Evolutionary conservation across 805 yeast species (phyloP), one percentile per base, ranked within the genome.

Genomic region (Ogataea haglerorum): DNA sequence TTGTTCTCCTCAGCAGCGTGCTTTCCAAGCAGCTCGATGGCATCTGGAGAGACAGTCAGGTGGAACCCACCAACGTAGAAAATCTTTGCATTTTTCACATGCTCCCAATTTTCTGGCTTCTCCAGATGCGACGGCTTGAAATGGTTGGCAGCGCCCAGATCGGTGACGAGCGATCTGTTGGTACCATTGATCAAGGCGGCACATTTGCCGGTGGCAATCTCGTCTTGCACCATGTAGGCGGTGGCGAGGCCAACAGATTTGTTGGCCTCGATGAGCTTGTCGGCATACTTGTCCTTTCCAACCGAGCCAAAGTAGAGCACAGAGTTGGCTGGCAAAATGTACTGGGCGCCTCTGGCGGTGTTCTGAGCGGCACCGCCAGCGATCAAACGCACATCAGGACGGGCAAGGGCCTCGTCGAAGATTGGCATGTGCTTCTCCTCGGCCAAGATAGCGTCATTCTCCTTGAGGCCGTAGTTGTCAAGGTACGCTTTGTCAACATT

Each of bases 311-410:
- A 87, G 74, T 93, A 93, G 39, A 83, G 84, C 42, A 93, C 98
- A 23, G 91, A 80, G 54, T 79, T 66, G 34, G 70, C 65, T 45
- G 97, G 96, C 37, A 93, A 75, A 42, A 88, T 67, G 69, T 87
- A 91, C 62, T 91, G 97, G 36, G 98, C 98, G 61, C 96, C 99
- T 70, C 99, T 82, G 43, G 98, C 97, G 50, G 98, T 80, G 74
- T 93, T 93, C 72, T 93, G 99, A 46, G 97, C 99, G 57, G 99
- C 99, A 64, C 99, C 99, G 55, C 99, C 99, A 47, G 99, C 99
- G 53, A 91, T 78, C 47, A 80, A 67, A 56, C 79, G 76, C 48
- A 87, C 80, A 45, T 73, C 76, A 26, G 74, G 70, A 61, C 69
- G 69, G 26, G 71, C 64, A 40, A 88, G 68, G 52, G 86, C 76